Evolutionary conservation across 1,284 basidiomycete genomes (phyloP), one percentile per base, ranked within the genome.

Genomic region (Trametes hirsuta): DNA sequence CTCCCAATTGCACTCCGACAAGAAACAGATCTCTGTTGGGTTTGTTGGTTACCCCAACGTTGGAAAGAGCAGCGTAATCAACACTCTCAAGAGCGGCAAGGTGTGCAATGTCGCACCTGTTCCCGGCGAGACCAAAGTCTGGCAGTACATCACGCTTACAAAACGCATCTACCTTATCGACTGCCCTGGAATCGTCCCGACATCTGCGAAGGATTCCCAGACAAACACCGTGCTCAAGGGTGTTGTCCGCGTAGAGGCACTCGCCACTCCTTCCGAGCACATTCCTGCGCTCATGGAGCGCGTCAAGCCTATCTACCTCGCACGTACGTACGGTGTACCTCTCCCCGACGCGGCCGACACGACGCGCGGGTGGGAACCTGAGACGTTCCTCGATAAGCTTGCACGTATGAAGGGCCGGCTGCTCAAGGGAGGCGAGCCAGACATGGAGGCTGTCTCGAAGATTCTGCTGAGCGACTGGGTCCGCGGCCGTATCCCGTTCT

Each of bases 31-130:
- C 72, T 97, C 94, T 36, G 95, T 99, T 64, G 97, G 97, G 10
- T 95, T 99, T 73, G 86, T 99, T 66, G 97, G 97, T 51, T 99
- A 99, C 77, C 97, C 97, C 4, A 99, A 99, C 75, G 95, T 98
- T 56, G 97, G 97, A 48, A 99, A 99, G 79, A 94, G 91, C 64
- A 93, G 89, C 70, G 94, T 99, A 67, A 99, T 99, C 80, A 99
- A 99, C 80, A 98, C 97, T 44, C 84, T 99, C 65, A 99, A 99
- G 84, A 95, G 94, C 78, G 93, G 94, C 76, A 98, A 98, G 77
- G 97, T 98, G 65, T 99, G 97, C 83, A 90, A 87, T 34, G 96
- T 98, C 53, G 97, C 97, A 15, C 97, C 97, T 11, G 88, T 99
- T 34, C 97, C 97, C 8, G 97, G 97, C 69, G 97, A 99, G 82